A percentile compares a stretch with the other conserved stretches of the same genome.
phyloP scores from a whole-genome alignment of 495 filamentous ascomycete genomes.

The Trichoderma erinaceum region DNA sequence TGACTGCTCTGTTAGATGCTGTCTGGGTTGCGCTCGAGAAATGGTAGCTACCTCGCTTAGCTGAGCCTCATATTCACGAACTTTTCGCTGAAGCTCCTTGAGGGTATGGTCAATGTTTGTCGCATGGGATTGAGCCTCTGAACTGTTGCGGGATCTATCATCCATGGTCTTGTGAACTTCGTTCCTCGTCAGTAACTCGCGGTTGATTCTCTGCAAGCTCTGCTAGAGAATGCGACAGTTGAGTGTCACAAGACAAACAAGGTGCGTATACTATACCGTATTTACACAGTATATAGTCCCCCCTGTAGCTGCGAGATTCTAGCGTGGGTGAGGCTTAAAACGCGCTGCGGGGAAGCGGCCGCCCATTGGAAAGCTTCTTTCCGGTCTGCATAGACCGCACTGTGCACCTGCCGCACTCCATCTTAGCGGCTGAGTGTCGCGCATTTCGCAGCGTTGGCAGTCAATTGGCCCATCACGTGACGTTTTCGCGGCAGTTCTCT shows the following conservation, averaged over 20 bases:
- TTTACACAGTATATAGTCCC: no score
- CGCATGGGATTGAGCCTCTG: conserved; percentile 30
- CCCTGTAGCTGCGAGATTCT: no score
- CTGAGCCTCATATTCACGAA: conserved; percentile 57
- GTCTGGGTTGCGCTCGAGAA: not conserved
- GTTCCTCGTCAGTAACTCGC: not conserved
- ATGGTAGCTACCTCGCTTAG: conserved; percentile 7
- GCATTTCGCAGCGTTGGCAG: not conserved
- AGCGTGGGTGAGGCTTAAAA: not conserved
- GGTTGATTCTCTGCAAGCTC: not conserved
- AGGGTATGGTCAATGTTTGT: conserved; percentile 59
- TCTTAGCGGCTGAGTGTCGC: conserved; percentile 5
- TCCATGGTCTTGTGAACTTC: conserved; percentile 18
- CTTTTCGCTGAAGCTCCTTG: conserved; percentile 55
- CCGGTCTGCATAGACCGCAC: not conserved
- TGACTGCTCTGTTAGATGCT: not conserved
- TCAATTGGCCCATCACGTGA: not conserved
- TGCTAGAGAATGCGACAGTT: no score
- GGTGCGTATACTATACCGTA: no score
- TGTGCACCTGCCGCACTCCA: not conserved
- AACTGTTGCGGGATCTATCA: conserved; percentile 20
- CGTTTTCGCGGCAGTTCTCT: not conserved
- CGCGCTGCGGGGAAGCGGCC: not conserved
- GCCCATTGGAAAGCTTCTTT: not conserved
- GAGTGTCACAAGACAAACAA: no score